phyloP scores from a whole-genome alignment of 768 basidiomycete genomes.

The Hypholoma sublateritium region DNA sequence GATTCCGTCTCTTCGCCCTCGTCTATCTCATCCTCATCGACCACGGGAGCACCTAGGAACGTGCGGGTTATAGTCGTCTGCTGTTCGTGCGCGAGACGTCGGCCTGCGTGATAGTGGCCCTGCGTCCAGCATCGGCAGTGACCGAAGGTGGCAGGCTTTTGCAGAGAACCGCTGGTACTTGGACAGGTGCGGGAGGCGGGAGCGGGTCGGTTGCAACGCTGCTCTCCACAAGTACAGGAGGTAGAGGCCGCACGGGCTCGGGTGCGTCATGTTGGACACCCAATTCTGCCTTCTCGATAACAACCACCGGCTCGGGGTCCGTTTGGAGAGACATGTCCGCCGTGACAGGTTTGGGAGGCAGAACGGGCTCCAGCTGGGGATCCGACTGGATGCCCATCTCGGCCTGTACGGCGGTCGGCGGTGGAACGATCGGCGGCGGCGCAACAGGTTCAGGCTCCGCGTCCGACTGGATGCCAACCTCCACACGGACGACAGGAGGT shows the following conservation, averaged over 20 bases:
- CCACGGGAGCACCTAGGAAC: slow-evolving; percentile 30
- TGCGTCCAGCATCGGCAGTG: slow-evolving; percentile 25
- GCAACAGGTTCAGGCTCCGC: slow-evolving; percentile 1
- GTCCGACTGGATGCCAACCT: slow-evolving; percentile 14
- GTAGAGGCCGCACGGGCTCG: background rate
- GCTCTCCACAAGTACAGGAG: too few relatives aligned
- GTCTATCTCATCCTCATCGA: slow-evolving; percentile 29
- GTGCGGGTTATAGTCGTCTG: slow-evolving; percentile 35
- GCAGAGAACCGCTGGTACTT: slow-evolving; percentile 9
- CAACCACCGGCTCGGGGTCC: slow-evolving; percentile 40
- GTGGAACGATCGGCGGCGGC: slow-evolving; percentile 7
- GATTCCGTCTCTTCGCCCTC: slow-evolving; percentile 65
- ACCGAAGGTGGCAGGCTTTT: slow-evolving; percentile 20
- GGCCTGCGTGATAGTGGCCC: slow-evolving; percentile 48
- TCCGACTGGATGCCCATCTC: too few relatives aligned
- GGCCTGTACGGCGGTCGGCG: slow-evolving; percentile 27
- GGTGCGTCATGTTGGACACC: slow-evolving; percentile 48
- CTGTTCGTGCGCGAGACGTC: slow-evolving; percentile 32
- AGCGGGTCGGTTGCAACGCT: slow-evolving; percentile 36
- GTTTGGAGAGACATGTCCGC: slow-evolving; percentile 49
- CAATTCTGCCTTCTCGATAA: slow-evolving; percentile 39
- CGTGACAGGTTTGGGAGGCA: slow-evolving; percentile 22
- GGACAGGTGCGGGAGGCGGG: slow-evolving; percentile 17
- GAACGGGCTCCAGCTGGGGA: slow-evolving; percentile 5
- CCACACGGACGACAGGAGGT: slow-evolving; percentile 5